phyloP scores from a whole-genome alignment of 2,329 filamentous ascomycete species.

The Ophiosphaerella korrae region DNA sequence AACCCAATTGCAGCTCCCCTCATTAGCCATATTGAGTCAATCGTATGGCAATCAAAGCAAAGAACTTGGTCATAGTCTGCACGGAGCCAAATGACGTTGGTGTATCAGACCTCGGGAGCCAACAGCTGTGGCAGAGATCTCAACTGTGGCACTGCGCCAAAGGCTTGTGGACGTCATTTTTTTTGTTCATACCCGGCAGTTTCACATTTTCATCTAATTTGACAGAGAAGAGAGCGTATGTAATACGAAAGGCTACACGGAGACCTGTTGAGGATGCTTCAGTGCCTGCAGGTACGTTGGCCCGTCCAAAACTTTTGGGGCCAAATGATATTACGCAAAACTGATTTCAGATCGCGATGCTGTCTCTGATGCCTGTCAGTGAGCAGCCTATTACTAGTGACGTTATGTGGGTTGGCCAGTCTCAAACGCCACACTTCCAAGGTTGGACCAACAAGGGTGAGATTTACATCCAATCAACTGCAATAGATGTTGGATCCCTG shows the following conservation, averaged over 20 bases:
- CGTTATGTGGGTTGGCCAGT: slow-evolving; percentile 31
- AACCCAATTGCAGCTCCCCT: background rate
- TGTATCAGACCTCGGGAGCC: background rate
- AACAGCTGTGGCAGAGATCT: background rate
- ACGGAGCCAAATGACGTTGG: slow-evolving; percentile 12
- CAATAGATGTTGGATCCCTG: background rate
- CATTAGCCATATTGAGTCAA: slow-evolving; percentile 11
- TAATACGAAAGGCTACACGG: too few species aligned
- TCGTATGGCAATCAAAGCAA: slow-evolving; percentile 2
- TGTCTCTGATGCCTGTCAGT: slow-evolving; percentile 15
- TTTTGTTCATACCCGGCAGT: slow-evolving; percentile 9
- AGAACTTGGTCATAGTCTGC: slow-evolving; percentile 10
- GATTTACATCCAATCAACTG: slow-evolving; percentile 27
- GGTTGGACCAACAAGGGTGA: slow-evolving; percentile 23
- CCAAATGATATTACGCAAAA: background rate
- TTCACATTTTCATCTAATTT: slow-evolving; percentile 4
- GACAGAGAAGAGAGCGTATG: slow-evolving; percentile 3
- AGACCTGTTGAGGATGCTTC: too few species aligned
- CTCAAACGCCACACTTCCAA: slow-evolving; percentile 4
- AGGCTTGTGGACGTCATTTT: slow-evolving; percentile 18
- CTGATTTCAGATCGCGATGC: slow-evolving; percentile 31
- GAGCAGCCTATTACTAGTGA: slow-evolving; percentile 26
- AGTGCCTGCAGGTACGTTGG: too few species aligned
- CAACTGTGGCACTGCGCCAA: slow-evolving; percentile 1
- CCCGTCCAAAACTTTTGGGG: slow-evolving; percentile 13